phyloP scores from a whole-genome alignment of 257 asterid genomes.

The Penstemon barbatus region DNA sequence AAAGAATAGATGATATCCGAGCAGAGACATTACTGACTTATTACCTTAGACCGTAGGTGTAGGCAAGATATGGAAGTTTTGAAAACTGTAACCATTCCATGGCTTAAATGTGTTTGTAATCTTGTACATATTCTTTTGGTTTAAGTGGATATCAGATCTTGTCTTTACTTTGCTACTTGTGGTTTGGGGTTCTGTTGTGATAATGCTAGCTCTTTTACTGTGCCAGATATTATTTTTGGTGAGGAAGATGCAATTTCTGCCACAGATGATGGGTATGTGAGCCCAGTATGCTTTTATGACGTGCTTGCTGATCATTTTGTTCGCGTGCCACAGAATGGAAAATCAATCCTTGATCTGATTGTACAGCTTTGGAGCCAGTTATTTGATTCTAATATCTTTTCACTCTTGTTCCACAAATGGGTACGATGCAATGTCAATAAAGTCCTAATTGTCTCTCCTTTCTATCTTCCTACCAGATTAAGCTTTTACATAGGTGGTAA shows the following conservation, averaged over 20 bases:
- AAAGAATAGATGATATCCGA: slow-evolving; percentile 1
- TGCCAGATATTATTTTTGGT: slow-evolving; percentile 67
- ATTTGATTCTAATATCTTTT: slow-evolving; percentile 77
- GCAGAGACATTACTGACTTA: background rate
- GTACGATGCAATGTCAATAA: slow-evolving; percentile 43
- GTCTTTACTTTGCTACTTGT: background rate
- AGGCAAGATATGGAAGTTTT: background rate
- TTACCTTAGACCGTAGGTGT: background rate
- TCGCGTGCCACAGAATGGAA: slow-evolving; percentile 59
- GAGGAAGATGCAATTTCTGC: slow-evolving; percentile 56
- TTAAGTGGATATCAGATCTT: slow-evolving; percentile 3
- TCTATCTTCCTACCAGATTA: background rate
- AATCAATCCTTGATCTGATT: slow-evolving; percentile 49
- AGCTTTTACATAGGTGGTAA: too few relatives aligned
- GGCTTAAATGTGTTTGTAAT: background rate
- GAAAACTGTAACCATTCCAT: background rate
- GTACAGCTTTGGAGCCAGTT: slow-evolving; percentile 97
- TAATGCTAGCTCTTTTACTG: slow-evolving; percentile 28
- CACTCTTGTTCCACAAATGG: slow-evolving; percentile 91
- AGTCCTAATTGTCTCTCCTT: slow-evolving; percentile 10
- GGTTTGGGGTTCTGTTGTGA: background rate
- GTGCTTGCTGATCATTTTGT: slow-evolving; percentile 87
- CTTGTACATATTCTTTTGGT: slow-evolving; percentile 6
- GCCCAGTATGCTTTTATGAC: slow-evolving; percentile 71
- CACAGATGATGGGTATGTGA: slow-evolving; percentile 47